Conservation (phyloP, 1,139 yeast genomes). For the Candida gigantensis region DNA sequence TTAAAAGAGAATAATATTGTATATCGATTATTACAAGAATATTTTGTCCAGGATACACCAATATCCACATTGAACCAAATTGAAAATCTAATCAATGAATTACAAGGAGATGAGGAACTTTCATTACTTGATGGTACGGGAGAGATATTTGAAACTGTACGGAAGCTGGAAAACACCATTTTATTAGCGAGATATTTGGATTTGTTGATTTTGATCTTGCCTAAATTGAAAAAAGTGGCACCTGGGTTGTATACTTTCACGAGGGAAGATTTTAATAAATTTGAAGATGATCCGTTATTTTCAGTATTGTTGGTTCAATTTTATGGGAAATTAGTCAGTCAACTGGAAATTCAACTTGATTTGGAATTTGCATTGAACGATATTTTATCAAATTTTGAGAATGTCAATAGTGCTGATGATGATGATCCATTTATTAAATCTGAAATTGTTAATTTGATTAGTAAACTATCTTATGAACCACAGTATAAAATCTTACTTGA, state of each 20-base stretch:
- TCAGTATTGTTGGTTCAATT: slow-evolving; percentile 29
- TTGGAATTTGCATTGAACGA: slow-evolving; percentile 18
- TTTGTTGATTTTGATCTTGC: slow-evolving; percentile 13
- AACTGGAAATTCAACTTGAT: slow-evolving; percentile 8
- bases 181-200: slow-evolving; percentile 29
- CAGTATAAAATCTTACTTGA: slow-evolving; percentile 13
- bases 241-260: slow-evolving; percentile 16
- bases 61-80: slow-evolving; percentile 21
- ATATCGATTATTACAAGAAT: slow-evolving; percentile 8
- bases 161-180: slow-evolving; percentile 17
- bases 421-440: slow-evolving; percentile 12
- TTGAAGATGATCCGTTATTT: slow-evolving; percentile 28
- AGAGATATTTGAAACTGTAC: slow-evolving; percentile 8
- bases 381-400: slow-evolving; percentile 15
- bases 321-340: slow-evolving; percentile 23
- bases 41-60: slow-evolving; percentile 11
- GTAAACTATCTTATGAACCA: slow-evolving; percentile 12
- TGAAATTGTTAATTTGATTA: slow-evolving; percentile 12
- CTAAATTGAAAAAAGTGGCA: slow-evolving; percentile 8
- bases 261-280: slow-evolving; percentile 16
- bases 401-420: too few relatives aligned
- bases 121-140: slow-evolving; percentile 14
- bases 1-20: slow-evolving; percentile 14
- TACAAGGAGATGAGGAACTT: slow-evolving; percentile 11
- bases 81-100: slow-evolving; percentile 18